Base-by-base conservation (phyloP, 257 asterid genomes). In the Coffea canephora region DNA sequence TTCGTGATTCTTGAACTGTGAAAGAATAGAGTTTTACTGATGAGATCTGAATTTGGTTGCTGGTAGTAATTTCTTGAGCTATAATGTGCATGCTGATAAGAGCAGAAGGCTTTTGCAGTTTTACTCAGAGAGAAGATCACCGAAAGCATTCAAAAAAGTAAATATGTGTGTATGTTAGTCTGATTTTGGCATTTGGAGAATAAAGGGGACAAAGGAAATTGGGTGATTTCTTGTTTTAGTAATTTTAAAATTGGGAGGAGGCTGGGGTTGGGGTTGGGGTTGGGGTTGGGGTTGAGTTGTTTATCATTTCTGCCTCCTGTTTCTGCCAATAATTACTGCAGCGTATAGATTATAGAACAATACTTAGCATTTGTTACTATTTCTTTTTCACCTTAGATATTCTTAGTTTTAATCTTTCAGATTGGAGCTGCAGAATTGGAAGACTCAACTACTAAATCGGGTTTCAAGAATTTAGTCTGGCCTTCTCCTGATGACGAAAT, bases 401-500 rank as follows among this genome's bases (percentile, higher is more conserved):
- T 31, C 71, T 70, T 88, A 78, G 75, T 75, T 64, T 82, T 46
- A 64, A 76, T 79, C 39, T 75, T 57, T 76, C 90, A 92, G 96
- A 85, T 83, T 80, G 85, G 80, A 74, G 84, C 81, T 65, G 84
- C 87, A 77, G 72, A 69, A 67, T 67, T 61, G 71, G 84, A 75
- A 76, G 81, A 59, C 74, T 83, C 88, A 78, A 83, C 82, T 72
- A 54, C 82, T 46, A 81, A 87, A 55, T 81, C 82, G 9, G 86
- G 80, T 65, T 77, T 76, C 68, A 83, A 73, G 70, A 76, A 77
- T 79, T 62, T 92, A 76, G 79, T 13, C 31, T 92, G 98, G 98
- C 98, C 97, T 82, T 91, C 94, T 84, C 96, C 98, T 2, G 83
- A 75, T 68, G 97, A 94, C 77, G 89, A 86, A 77, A 81, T 82